Conservation (phyloP, 768 basidiomycete genomes). For the Suillus brevipes region DNA sequence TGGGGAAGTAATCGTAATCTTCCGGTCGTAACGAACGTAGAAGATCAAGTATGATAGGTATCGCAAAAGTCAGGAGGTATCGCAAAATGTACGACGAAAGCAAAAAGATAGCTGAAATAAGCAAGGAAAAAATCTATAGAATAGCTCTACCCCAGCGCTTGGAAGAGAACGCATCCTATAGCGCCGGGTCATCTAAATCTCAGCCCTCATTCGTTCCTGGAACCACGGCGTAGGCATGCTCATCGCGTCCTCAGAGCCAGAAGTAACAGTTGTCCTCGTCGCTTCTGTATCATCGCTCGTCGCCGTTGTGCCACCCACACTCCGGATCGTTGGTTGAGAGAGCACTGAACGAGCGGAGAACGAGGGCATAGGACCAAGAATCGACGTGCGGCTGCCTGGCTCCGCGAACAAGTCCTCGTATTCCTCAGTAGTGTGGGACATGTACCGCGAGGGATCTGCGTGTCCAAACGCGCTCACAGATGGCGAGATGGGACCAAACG, state of each 20-base stretch:
- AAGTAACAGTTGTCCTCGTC: conserved; percentile 24
- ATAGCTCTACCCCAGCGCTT: conserved; percentile 1
- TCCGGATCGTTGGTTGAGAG: conserved; percentile 32
- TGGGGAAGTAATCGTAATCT: not conserved
- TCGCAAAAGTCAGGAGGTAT: conserved; percentile 11
- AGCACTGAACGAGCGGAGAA: conserved; percentile 25
- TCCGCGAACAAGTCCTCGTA: conserved; percentile 3
- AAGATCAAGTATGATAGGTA: conserved; percentile 9
- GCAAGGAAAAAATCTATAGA: conserved; percentile 1
- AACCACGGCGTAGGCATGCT: not conserved
- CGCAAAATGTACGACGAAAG: not conserved
- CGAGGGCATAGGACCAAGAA: conserved; percentile 35
- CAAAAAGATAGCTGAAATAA: not conserved
- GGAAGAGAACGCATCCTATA: not conserved
- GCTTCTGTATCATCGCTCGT: conserved; percentile 32
- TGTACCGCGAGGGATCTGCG: conserved; percentile 15
- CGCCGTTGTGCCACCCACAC: conserved; percentile 29
- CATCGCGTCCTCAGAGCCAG: conserved; percentile 2
- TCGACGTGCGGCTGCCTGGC: conserved; percentile 24
- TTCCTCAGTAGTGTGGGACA: conserved; percentile 3
- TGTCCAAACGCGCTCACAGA: conserved; percentile 51
- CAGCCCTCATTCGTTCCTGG: not conserved
- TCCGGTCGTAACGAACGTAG: not conserved
- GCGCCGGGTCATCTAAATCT: not conserved
- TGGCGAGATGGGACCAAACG: conserved; percentile 43